Evolutionary conservation across 108 stramenopile genomes (phyloP), one percentile per base, ranked within the genome.

Genomic region (Cyclotella atomus): DNA sequence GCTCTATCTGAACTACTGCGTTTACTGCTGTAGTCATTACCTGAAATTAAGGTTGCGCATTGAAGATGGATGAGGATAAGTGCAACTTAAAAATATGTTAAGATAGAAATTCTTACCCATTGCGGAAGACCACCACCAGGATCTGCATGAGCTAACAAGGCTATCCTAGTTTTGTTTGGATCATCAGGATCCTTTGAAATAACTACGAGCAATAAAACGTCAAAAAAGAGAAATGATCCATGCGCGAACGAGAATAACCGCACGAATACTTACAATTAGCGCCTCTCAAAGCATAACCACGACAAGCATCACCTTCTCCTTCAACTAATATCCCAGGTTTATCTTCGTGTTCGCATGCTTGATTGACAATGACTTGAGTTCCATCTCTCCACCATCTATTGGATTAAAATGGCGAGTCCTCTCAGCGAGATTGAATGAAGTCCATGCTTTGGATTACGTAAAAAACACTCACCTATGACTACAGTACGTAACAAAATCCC

Each of bases 401-500:
- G n/a, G n/a, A n/a, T n/a, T n/a, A n/a, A n/a, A n/a, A n/a, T n/a
- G n/a, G n/a, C n/a, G n/a, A n/a, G n/a, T n/a, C n/a, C n/a, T n/a
- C n/a, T n/a, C n/a, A n/a, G n/a, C n/a, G n/a, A n/a, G n/a, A n/a
- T n/a, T 41, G 12, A 41, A 6, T 9, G 38, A 9, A 41, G 38
- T 41, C 6, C 38, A 41, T 41, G 12, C 9, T 41, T 41, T 41
- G 6, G 38, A 6, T 41, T 41, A 41, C 12, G 5, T n/a, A 50
- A 17, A 12, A 59, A 6, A 17, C 0, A 16, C 56, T 59, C 56
- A 95, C 64, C 91, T 81, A 81, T 95, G 92, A 68, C 84, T 83
- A 56, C 91, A 93, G 81, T 79, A 93, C 0, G 94, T 91, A 46
- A 95, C 88, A 68, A 95, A 91, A 56, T 93, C 89, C 52, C 94